phyloP scores from a whole-genome alignment of 257 asterid species.

The Solanum piurae region DNA sequence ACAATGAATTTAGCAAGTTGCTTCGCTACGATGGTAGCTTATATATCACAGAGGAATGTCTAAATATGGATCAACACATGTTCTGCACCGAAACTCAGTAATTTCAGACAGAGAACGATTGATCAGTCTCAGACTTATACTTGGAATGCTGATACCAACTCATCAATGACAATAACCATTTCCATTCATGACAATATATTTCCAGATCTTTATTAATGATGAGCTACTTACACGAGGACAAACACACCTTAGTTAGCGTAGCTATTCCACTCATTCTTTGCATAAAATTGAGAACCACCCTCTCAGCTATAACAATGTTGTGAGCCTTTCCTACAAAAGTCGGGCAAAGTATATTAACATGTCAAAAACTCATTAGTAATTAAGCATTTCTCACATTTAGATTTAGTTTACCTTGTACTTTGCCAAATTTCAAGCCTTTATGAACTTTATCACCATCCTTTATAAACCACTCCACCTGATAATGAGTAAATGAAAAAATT shows the following conservation, averaged over 20 bases:
- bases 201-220: not conserved
- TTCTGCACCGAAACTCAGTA: not conserved
- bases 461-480: constrained; percentile 71
- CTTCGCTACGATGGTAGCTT: not conserved
- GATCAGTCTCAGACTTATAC: not conserved
- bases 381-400: not conserved
- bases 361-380: not conserved
- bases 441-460: constrained; percentile 75
- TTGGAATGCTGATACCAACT: not conserved
- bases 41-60: not conserved
- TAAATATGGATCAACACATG: not conserved
- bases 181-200: not conserved
- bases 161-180: not conserved
- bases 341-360: not conserved
- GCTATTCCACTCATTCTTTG: constrained; percentile 99
- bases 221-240: not conserved
- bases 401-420: constrained; percentile 54
- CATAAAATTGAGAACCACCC: constrained; percentile 97
- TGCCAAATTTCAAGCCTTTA: constrained; percentile 89
- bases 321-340: constrained; percentile 70
- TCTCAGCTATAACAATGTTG: constrained; percentile 81
- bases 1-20: not conserved
- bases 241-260: constrained; percentile 76
- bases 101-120: not conserved
- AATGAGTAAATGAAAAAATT: not conserved